Evolutionary conservation across 345 rosid genomes (phyloP), one percentile per base, ranked within the genome.

Genomic region (Populus pruinosa): DNA sequence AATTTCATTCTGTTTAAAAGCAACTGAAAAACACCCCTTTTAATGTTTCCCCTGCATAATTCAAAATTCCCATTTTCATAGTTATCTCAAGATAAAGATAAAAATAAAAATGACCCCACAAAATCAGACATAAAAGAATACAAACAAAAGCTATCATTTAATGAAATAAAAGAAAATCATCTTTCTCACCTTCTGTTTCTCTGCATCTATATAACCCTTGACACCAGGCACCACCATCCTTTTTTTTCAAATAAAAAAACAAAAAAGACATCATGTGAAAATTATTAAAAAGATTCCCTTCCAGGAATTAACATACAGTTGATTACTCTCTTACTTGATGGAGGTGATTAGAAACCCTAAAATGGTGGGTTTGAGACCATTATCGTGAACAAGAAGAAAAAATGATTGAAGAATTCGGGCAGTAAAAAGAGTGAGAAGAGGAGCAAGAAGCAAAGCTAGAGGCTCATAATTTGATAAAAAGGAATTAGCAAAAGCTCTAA

Each of bases 201-300:
- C 93, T 1, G 93, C 93, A 76, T 92, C 97, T 35, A 94, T 89
- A 81, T 91, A 88, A 21, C 86, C 86, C 75, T 91, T 87, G 43
- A 92, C 98, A 14, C 94, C 91, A 49, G 99, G 99, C 64, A 94
- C 74, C 91, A 87, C 74, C 91, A n/a, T n/a, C 99, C 92, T 74
- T 29, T 11, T n/a, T 33, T 21, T 73, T 72, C 65, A 13, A 50
- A 4, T 59, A 69, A 23, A 35, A 65, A 27, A 33, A 70, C 7
- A 21, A 17, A 14, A 18, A 50, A 0, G 13, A 29, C 69, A 73
- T 13, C 11, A 43, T 43, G 47, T 43, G 47, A 43, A 43, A 43
- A 56, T 1, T 9, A 2, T n/a, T 9, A 8, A 21, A 56, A 8
- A 56, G 21, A 56, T 21, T 11, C 29, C 11, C 63, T 56, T 56